Base-by-base conservation (phyloP, 257 asterid genomes). In the Lithospermum erythrorhizon region DNA sequence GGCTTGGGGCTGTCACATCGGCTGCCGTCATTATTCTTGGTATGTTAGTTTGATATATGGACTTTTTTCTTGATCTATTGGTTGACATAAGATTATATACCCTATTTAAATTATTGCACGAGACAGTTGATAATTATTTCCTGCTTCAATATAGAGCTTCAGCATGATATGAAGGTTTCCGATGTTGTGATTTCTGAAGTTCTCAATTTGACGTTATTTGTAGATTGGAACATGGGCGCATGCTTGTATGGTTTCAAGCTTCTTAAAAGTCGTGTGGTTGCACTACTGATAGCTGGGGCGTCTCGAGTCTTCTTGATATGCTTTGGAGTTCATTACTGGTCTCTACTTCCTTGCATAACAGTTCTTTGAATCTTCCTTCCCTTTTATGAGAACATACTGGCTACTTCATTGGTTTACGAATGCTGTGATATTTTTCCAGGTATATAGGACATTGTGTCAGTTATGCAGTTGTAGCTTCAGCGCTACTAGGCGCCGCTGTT, bases 211-310 rank as follows among this genome's bases (percentile, higher is more conserved):
- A 6, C 49, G 63, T 18, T 19, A 68, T 23, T 45, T 58, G n/a
- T 77, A 93, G 99, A 93, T 82, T 93, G 99, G 99, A 93, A 93
- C 72, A 83, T 89, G 74, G 99, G 99, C 49, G 90, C 99, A 61
- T 93, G 97, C 78, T 82, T 93, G 49, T 93, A 93, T 65, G 99
- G 99, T 19, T 93, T 89, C 79, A 81, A 76, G 83, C 97, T 93
- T 72, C 96, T 93, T 61, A 83, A 77, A 75, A 93, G 90, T 71
- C 96, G 96, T 8, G 89, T 93, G 61, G 80, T 78, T 66, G 99
- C 94, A 66, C 97, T 93, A 71, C 75, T 86, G 65, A 83, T 93
- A 74, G 97, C 95, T 57, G 99, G 99, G 70, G 49, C 73, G 55
- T 84, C 90, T 71, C 95, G 99, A 59, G 84, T 93, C 73, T 86